Base-by-base conservation (phyloP, 2,329 filamentous ascomycete species). In the Celoporthe dispersa region DNA sequence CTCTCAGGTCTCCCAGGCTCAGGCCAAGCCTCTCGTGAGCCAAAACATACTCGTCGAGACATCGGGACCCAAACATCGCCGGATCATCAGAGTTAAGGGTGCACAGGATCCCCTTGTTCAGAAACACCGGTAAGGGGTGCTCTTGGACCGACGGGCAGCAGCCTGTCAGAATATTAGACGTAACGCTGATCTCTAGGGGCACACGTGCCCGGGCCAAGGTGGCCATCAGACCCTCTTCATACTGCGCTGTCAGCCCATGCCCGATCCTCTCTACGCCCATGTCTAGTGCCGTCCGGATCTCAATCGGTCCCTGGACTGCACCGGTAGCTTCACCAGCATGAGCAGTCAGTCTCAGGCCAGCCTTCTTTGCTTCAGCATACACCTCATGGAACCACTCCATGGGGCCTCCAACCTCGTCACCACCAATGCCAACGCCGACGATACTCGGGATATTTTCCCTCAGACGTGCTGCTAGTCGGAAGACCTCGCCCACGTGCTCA, bases 311-410 rank as follows among this genome's bases (percentile, higher is more conserved):
- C 19, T 68, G 25, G 16, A 69, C 69, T 2, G 67, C 63, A 31
- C 72, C 72, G 9, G 71, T 70, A 22, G 71, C 69, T 57, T 73
- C 72, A 16, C 72, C 71, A 25, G 71, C 72, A 68, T 73, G 72
- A 1, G 60, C 64, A 37, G 71, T 73, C 2, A 73, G 66, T n/a
- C 71, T 37, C 55, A 73, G 28, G 16, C 72, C 72, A 9, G 72
- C 72, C 51, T 57, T 59, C 25, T 22, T 55, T 0, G 72, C 71
- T 63, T 71, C 72, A 0, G 55, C 53, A 59, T 73, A 73, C n/a
- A 14, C 57, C 55, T 73, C 69, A 53, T 62, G 68, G 57, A 73
- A 73, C 71, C 31, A 64, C 7, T 41, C 64, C 35, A 69, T 19
- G 19, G 71, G 72, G 8, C 66, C 71, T 9, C 53, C 71, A 6